Percentiles rank a stretch among this genome's conserved stretches.
Conservation (phyloP, 2,329 filamentous ascomycete genomes). For the Colletotrichum nymphaeae region DNA sequence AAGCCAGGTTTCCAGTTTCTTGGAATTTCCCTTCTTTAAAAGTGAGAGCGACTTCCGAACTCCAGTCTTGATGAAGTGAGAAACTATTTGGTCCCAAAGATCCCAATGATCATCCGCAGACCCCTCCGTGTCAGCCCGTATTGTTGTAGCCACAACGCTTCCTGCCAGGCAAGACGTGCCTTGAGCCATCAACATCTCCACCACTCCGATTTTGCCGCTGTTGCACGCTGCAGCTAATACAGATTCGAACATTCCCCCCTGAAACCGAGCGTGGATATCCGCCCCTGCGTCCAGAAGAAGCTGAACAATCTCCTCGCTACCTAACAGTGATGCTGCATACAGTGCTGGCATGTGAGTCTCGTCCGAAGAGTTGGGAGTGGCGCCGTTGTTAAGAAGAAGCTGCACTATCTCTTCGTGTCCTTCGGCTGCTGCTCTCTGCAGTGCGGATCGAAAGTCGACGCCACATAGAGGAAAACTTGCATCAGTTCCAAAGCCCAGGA, state of each 20-base stretch:
- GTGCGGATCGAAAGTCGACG: accelerated
- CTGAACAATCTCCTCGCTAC: not conserved
- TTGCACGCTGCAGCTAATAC: accelerated
- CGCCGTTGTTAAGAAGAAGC: not conserved
- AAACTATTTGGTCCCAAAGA: not conserved
- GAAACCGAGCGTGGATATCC: not conserved
- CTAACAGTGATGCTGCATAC: accelerated
- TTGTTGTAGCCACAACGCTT: too few species aligned
- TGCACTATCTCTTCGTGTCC: too few species aligned
- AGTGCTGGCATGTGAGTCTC: not conserved
- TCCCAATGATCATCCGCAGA: not conserved
- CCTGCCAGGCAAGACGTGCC: not conserved
- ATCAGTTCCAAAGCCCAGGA: not conserved
- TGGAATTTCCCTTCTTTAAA: too few species aligned
- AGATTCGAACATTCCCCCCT: not conserved
- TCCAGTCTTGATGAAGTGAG: too few species aligned
- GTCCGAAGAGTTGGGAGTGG: accelerated
- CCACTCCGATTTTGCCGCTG: accelerated
- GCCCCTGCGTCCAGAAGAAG: not conserved
- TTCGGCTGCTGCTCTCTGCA: too few species aligned
- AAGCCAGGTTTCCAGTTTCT: too few species aligned
- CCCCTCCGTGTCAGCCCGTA: not conserved
- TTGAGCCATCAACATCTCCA: not conserved
- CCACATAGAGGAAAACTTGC: too few species aligned
- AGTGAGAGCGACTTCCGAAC: too few species aligned